A percentile compares a stretch with the other conserved stretches of the same genome.
These are phyloP conservation scores for Rhodamnia rubescens DNA, from an alignment of 345 rosid species.

Conservation along the genomic window DNA sequence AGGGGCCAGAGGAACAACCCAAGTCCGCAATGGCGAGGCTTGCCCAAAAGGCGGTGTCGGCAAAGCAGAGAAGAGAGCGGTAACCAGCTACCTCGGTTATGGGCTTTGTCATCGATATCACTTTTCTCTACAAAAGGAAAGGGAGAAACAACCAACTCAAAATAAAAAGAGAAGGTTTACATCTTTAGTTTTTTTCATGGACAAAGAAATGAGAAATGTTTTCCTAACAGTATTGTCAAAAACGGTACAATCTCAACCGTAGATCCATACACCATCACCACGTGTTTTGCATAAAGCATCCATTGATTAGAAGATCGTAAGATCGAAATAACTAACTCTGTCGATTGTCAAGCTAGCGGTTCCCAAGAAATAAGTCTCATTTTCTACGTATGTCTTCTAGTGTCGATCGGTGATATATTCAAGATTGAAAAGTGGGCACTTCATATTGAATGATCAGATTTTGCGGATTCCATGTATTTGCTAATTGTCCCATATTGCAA, in stretches of 20 bases:
- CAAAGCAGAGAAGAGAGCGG: not conserved
- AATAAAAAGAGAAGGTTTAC: not conserved
- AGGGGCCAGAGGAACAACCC: not conserved
- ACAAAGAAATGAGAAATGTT: not conserved
- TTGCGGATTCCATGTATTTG: not conserved
- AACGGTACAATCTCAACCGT: no score
- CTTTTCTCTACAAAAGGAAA: not conserved
- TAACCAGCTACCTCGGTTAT: not conserved
- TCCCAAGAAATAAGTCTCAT: no score
- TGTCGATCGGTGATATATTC: not conserved
- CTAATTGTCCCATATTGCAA: not conserved
- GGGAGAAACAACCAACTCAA: not conserved
- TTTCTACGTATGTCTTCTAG: no score
- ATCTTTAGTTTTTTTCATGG: not conserved
- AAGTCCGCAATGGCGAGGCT: not conserved
- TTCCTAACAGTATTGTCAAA: no score
- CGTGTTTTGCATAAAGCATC: no score
- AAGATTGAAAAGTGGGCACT: not conserved
- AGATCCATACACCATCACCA: no score
- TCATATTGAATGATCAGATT: not conserved
- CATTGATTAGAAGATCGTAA: no score
- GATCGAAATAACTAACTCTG: no score
- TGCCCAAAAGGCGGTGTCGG: not conserved
- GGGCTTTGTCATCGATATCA: not conserved
- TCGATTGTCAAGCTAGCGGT: no score